These are phyloP conservation scores for Dimocarpus longan DNA, from an alignment of 345 rosid genomes.

Conservation along the genomic window DNA sequence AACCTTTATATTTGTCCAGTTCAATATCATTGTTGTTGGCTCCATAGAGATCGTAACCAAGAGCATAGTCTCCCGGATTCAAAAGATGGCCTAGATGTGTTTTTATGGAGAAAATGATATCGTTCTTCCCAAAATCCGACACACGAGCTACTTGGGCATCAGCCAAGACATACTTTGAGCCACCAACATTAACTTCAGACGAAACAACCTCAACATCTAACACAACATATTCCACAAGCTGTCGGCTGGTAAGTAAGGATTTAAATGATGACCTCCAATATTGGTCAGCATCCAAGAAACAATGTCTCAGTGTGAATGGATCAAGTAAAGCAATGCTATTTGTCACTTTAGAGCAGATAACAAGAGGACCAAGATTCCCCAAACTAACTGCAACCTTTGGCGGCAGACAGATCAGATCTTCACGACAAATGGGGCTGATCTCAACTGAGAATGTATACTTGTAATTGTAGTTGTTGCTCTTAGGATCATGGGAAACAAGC, in stretches of 20 bases:
- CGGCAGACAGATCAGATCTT: conserved; percentile 43
- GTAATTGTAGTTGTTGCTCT: conserved; percentile 25
- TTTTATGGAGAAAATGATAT: conserved; percentile 18
- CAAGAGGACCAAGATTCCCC: conserved; percentile 33
- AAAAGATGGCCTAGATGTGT: conserved; percentile 22
- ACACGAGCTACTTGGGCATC: conserved; percentile 37
- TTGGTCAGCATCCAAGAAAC: conserved; percentile 24
- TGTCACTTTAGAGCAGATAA: conserved; percentile 20
- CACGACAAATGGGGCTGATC: conserved; percentile 37
- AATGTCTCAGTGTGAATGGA: conserved; percentile 15
- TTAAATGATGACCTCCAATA: conserved; percentile 23
- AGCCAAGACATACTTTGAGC: conserved; percentile 30
- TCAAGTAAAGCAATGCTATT: conserved; percentile 23
- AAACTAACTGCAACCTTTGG: conserved; percentile 26
- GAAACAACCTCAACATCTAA: conserved; percentile 19
- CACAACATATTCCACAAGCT: conserved; percentile 24
- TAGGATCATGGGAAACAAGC: conserved; percentile 24
- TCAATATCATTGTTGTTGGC: conserved; percentile 23
- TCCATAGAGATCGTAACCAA: conserved; percentile 18
- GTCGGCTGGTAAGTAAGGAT: conserved; percentile 23
- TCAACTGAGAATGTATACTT: conserved; percentile 21
- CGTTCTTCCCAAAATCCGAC: conserved; percentile 22
- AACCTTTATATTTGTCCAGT: conserved; percentile 25
- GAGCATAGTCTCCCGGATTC: conserved; percentile 16
- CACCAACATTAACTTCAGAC: conserved; percentile 23